phyloP scores from a whole-genome alignment of 2,329 filamentous ascomycete species.

The Calonectria multiphialidica region DNA sequence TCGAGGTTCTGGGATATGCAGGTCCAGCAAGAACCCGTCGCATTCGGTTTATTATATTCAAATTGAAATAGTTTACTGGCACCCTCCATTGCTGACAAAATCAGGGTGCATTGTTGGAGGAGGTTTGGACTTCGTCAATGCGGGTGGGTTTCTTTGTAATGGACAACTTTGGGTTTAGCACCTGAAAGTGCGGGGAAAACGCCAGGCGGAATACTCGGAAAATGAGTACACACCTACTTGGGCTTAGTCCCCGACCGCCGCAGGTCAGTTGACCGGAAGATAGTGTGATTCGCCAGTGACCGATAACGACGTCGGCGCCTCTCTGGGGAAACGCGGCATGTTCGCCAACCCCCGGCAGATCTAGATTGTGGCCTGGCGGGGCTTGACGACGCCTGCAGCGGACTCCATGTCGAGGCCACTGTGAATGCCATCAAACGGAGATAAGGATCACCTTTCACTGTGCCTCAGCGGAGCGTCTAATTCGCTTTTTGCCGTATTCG shows the following conservation, averaged over 20 bases:
- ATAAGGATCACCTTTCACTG: no score
- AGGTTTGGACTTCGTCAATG: not conserved
- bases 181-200: not conserved
- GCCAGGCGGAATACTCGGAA: not conserved
- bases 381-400: no score
- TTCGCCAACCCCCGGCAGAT: not conserved
- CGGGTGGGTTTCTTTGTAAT: not conserved
- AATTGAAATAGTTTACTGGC: not conserved
- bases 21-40: not conserved
- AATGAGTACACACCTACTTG: not conserved
- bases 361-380: no score
- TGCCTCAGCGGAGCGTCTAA: no score
- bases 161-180: not conserved
- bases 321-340: not conserved
- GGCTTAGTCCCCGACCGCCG: no score
- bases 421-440: no score
- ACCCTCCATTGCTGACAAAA: not conserved
- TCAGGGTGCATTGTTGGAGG: not conserved
- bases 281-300: not conserved
- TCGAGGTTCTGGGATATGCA: not conserved
- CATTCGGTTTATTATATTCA: not conserved
- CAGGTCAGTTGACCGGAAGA: not conserved
- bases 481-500: no score
- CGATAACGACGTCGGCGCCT: not conserved
- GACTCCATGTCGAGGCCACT: no score